Conservation (phyloP, 306 rosid genomes). For the Fagus crenata region DNA sequence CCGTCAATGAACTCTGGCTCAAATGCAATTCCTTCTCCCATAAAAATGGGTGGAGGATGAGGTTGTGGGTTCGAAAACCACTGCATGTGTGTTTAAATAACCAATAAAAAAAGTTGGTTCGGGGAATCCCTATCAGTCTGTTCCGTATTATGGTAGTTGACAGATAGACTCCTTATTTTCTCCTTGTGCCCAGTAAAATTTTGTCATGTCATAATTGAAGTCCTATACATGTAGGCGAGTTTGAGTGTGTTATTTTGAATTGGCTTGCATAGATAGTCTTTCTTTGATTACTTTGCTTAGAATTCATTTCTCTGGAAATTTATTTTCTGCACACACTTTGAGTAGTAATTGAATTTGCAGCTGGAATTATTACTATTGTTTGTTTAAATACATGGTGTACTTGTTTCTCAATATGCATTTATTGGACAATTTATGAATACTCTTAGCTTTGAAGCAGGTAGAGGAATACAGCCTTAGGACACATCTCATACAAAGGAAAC, state of each 20-base stretch:
- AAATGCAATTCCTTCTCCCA: too few relatives aligned
- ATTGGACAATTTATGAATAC: constrained; percentile 17
- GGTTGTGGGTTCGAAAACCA: too few relatives aligned
- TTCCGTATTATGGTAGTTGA: too few relatives aligned
- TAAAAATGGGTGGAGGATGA: too few relatives aligned
- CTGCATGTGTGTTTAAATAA: too few relatives aligned
- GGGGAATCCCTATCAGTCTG: too few relatives aligned
- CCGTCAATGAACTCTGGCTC: too few relatives aligned
- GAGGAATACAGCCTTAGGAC: constrained; percentile 87
- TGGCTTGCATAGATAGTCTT: background rate
- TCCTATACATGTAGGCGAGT: background rate
- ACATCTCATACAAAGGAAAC: constrained; percentile 70
- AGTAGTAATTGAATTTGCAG: background rate
- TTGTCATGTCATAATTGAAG: too few relatives aligned
- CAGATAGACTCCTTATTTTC: too few relatives aligned
- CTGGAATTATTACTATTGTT: background rate
- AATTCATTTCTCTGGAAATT: background rate
- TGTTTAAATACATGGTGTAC: background rate
- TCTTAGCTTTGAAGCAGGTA: constrained; percentile 52
- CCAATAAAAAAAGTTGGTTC: too few relatives aligned
- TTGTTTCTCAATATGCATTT: background rate
- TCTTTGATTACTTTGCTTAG: background rate
- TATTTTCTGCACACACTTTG: background rate
- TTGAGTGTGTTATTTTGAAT: background rate
- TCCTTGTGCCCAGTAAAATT: too few relatives aligned